These are phyloP conservation scores for Vigna radiata DNA, from an alignment of 306 rosid species.

Conservation along the genomic window DNA sequence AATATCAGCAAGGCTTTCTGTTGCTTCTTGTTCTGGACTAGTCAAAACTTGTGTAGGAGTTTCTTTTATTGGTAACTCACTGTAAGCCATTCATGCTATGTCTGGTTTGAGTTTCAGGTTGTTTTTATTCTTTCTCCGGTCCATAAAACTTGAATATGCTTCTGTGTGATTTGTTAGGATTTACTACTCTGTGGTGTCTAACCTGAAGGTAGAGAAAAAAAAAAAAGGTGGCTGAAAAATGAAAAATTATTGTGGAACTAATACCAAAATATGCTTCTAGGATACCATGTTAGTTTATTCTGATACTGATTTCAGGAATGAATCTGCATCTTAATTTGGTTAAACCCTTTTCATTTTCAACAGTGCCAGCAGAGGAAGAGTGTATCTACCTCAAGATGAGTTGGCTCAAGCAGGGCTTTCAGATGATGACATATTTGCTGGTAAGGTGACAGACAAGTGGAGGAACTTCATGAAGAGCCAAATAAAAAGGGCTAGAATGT, in stretches of 20 bases:
- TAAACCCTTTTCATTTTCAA: conserved; percentile 13
- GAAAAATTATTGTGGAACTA: not conserved
- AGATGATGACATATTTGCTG: conserved; percentile 62
- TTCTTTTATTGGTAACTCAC: not conserved
- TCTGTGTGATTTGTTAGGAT: not conserved
- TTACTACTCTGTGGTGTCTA: not conserved
- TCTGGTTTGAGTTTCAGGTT: not conserved
- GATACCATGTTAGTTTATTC: conserved; percentile 8
- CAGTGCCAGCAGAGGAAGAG: conserved; percentile 69
- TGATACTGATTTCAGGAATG: conserved; percentile 19
- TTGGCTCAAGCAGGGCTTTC: conserved; percentile 68
- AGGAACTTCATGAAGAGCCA: conserved; percentile 69
- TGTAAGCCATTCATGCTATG: not conserved
- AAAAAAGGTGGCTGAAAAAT: not conserved
- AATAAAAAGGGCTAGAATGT: conserved; percentile 67
- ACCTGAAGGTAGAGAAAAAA: not conserved
- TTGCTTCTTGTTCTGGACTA: not conserved
- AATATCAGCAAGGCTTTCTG: not conserved
- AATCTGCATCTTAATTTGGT: conserved; percentile 19
- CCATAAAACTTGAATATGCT: not conserved
- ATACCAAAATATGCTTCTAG: not conserved
- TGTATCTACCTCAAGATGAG: conserved; percentile 73
- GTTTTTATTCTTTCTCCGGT: not conserved
- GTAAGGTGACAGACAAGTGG: conserved; percentile 71
- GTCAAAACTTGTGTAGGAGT: not conserved